Evolutionary conservation across 2,329 filamentous ascomycete species (phyloP).

Genomic region (Domatiomyces catenatus): DNA sequence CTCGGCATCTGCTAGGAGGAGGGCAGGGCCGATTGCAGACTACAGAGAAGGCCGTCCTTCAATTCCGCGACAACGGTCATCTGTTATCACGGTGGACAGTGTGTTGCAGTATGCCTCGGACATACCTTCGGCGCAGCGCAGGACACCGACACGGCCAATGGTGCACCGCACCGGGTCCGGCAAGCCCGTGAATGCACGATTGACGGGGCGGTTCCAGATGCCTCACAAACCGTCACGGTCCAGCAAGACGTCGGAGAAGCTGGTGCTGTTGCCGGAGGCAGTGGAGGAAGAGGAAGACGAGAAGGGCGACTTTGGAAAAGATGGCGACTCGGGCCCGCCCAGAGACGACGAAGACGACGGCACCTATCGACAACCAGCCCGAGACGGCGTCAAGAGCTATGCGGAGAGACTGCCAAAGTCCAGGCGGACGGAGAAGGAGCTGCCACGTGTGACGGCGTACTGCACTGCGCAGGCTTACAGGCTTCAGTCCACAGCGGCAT

Average conservation of each 20-base stretch:
- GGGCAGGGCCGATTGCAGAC: constrained; percentile 1
- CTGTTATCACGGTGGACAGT: constrained; percentile 79
- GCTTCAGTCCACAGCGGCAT: constrained; percentile 72
- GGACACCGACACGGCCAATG: constrained; percentile 43
- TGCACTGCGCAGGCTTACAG: constrained; percentile 92
- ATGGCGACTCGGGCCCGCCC: constrained; percentile 36
- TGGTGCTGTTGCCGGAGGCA: constrained; percentile 85
- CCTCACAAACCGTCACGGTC: constrained; percentile 64
- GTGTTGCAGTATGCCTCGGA: constrained; percentile 87
- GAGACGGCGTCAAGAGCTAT: constrained; percentile 64
- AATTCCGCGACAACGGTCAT: constrained; percentile 39
- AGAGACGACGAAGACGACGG: constrained; percentile 40
- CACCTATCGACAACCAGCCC: constrained; percentile 42
- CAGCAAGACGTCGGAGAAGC: constrained; percentile 88
- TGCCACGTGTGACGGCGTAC: constrained; percentile 85
- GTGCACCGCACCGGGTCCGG: constrained; percentile 25
- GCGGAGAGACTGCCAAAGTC: constrained; percentile 84
- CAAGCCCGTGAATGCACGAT: constrained; percentile 36
- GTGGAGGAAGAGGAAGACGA: constrained; percentile 36
- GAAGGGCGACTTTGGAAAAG: constrained; percentile 44
- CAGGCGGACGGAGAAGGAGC: constrained; percentile 60
- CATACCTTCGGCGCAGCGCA: constrained; percentile 84
- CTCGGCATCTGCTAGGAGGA: background rate
- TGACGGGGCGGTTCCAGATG: constrained; percentile 41
- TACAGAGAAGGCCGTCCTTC: constrained; percentile 16